A percentile compares a stretch with the other conserved stretches of the same genome.
Conservation (phyloP, 345 rosid species). For the Syzygium jambos region DNA sequence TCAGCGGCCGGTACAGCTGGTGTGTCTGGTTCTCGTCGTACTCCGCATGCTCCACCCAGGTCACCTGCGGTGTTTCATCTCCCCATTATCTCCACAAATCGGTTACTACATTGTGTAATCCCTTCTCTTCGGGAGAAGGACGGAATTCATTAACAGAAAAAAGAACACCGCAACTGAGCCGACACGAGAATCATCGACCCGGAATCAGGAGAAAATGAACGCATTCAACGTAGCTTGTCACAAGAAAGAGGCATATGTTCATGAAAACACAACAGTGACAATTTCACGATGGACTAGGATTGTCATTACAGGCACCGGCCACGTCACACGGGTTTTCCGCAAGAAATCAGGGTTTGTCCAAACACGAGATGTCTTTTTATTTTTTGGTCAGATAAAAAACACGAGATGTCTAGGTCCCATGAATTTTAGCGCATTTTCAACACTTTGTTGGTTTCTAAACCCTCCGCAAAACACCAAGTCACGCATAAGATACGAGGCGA, state of each 20-base stretch:
- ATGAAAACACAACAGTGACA: neutral
- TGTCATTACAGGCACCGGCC: neutral
- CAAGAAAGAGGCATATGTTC: neutral
- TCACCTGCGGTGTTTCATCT: constrained; percentile 41
- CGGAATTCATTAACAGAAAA: too few species aligned
- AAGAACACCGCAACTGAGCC: too few species aligned
- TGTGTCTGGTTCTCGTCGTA: constrained; percentile 70
- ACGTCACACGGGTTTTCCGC: neutral
- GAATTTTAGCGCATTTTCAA: neutral
- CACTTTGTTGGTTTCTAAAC: neutral
- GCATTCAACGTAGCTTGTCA: neutral
- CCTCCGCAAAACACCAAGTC: neutral
- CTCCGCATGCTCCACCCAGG: constrained; percentile 97
- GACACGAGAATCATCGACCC: neutral
- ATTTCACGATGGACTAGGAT: neutral
- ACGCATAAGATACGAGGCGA: constrained; percentile 5
- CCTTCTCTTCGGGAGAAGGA: neutral
- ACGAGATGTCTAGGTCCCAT: neutral
- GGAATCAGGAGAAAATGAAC: neutral
- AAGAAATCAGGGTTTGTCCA: neutral
- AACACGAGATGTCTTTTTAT: neutral
- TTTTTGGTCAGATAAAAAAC: too few species aligned
- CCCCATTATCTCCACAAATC: neutral
- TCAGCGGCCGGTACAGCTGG: constrained; percentile 56
- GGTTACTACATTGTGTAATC: neutral